These are phyloP conservation scores for Epichloe gansuensis DNA, from an alignment of 2,329 filamentous ascomycete genomes.

Conservation along the genomic window DNA sequence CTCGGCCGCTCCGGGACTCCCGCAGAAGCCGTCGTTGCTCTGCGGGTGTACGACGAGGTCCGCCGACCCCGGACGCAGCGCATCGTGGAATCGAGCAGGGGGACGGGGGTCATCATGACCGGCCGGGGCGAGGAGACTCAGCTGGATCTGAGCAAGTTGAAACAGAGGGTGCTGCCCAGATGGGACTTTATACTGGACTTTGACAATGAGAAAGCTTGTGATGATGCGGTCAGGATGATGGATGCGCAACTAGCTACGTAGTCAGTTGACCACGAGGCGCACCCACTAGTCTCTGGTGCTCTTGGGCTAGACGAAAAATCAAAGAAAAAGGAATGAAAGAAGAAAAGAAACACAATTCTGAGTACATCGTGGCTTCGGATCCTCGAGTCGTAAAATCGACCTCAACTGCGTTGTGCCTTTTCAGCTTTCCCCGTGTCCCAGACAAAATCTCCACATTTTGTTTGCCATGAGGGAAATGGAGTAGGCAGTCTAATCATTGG, in stretches of 20 bases:
- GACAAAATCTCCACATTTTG: no score
- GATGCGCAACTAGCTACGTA: background rate
- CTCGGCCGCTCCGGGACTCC: background rate
- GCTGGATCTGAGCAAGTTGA: background rate
- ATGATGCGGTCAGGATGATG: background rate
- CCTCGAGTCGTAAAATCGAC: no score
- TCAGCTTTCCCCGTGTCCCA: no score
- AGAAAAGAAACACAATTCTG: no score
- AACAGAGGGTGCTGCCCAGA: background rate
- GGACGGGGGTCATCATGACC: background rate
- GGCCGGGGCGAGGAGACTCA: background rate
- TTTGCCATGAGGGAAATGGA: no score
- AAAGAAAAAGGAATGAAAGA: no score
- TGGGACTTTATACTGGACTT: background rate
- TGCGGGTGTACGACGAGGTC: background rate
- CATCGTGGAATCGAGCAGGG: background rate
- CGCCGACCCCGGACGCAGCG: background rate
- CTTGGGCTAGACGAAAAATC: no score
- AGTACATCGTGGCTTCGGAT: no score
- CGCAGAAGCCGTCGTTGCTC: background rate
- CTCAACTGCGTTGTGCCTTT: no score
- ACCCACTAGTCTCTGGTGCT: no score
- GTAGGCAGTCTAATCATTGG: no score
- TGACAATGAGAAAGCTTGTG: background rate
- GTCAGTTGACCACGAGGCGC: no score